Conservation (phyloP, 2,329 filamentous ascomycete genomes). For the Anthostomella pinea region DNA sequence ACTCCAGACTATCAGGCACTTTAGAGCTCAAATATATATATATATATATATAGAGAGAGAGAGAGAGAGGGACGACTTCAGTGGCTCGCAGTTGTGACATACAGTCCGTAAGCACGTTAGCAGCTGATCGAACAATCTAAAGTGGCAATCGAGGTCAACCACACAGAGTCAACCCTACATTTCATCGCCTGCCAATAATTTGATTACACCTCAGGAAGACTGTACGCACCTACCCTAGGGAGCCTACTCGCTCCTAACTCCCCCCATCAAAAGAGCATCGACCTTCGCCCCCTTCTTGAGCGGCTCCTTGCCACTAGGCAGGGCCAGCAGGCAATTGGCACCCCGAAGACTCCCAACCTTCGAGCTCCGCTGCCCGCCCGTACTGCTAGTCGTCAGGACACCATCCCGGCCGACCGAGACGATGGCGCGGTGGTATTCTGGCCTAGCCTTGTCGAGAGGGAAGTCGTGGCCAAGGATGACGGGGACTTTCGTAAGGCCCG, state of each 20-base stretch:
- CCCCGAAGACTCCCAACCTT: conserved; percentile 83
- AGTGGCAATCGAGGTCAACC: no score
- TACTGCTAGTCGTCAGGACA: conserved; percentile 70
- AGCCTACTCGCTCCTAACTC: conserved; percentile 20
- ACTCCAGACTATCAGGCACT: no score
- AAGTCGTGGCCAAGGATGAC: conserved; percentile 73
- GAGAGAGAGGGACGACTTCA: no score
- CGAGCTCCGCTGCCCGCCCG: conserved; percentile 86
- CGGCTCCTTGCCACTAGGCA: conserved; percentile 64
- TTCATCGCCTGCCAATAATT: no score
- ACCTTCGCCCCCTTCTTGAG: conserved; percentile 67
- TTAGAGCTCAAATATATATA: no score
- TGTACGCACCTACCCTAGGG: no score
- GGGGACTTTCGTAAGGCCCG: conserved; percentile 68
- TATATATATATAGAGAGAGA: no score
- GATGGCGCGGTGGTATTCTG: conserved; percentile 87
- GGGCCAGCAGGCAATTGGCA: conserved; percentile 81
- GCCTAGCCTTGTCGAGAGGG: conserved; percentile 67
- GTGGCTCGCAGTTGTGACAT: no score
- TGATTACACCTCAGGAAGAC: no score
- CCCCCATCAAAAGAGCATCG: conserved; percentile 76
- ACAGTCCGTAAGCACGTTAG: no score
- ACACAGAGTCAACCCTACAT: no score
- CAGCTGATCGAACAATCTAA: no score
- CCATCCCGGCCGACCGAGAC: conserved; percentile 67